These are phyloP conservation scores for Vitis riparia DNA, from an alignment of 164 flowering plant genomes.

Conservation along the genomic window DNA sequence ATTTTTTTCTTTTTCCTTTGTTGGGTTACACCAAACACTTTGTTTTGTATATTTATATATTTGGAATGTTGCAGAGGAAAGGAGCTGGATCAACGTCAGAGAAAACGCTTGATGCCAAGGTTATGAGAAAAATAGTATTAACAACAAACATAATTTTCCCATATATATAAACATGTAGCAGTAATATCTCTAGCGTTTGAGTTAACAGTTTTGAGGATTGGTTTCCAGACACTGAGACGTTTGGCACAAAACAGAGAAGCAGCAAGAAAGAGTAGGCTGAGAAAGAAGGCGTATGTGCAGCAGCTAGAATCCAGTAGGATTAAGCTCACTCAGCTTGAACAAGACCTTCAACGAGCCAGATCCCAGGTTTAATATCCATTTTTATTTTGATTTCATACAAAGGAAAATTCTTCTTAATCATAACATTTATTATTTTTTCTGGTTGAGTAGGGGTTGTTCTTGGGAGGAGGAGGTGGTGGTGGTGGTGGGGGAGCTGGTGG, in stretches of 20 bases:
- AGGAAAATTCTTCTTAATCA: neutral
- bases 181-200: neutral
- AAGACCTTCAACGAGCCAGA: constrained; percentile 90
- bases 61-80: constrained; percentile 65
- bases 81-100: constrained; percentile 68
- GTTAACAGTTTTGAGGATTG: constrained; percentile 3
- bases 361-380: constrained; percentile 59
- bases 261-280: constrained; percentile 88
- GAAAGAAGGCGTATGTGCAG: constrained; percentile 98
- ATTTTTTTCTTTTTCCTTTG: neutral
- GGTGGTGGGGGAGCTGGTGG: constrained; percentile 48
- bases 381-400: neutral
- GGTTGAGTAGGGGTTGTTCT: constrained; percentile 54
- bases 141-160: neutral
- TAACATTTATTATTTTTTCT: neutral
- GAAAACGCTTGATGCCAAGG: constrained; percentile 82
- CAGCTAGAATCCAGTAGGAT: constrained; percentile 92
- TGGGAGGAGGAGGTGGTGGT: constrained; percentile 59
- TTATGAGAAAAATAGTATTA: constrained; percentile 13
- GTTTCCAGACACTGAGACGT: constrained; percentile 78
- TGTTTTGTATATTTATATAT: neutral
- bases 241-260: constrained; percentile 99
- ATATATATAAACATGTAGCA: neutral
- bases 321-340: constrained; percentile 85
- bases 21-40: neutral